Conservation (phyloP, 2,329 filamentous ascomycete species). For the Zymoseptoria pseudotritici region DNA sequence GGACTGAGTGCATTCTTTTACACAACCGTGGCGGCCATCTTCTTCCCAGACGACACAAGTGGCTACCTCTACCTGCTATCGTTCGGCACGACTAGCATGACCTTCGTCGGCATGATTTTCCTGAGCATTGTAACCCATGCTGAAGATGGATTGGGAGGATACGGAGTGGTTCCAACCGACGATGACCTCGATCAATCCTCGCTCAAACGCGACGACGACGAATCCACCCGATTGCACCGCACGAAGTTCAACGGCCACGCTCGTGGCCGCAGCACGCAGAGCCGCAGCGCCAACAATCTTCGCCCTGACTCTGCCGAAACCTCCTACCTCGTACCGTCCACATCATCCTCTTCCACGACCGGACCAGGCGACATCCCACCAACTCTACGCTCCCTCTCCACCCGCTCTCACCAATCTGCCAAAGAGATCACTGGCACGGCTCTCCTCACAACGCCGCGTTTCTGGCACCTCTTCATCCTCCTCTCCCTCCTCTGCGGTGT, state of each 20-base stretch:
- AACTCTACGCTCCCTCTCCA: not conserved
- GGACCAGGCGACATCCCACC: conserved; percentile 44
- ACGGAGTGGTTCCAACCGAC: conserved; percentile 48
- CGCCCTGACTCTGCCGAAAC: conserved; percentile 57
- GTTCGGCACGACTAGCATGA: conserved; percentile 68
- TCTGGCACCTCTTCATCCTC: conserved; percentile 84
- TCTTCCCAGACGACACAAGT: conserved; percentile 77
- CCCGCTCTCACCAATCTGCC: conserved; percentile 52
- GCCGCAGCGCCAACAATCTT: conserved; percentile 5
- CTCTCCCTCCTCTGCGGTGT: conserved; percentile 89
- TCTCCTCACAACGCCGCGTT: conserved; percentile 65
- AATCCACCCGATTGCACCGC: conserved; percentile 12
- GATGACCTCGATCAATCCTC: conserved; percentile 18
- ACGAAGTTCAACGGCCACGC: conserved; percentile 6
- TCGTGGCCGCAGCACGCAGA: conserved; percentile 1
- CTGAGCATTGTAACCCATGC: conserved; percentile 57
- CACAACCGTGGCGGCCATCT: conserved; percentile 65
- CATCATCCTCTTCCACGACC: conserved; percentile 43
- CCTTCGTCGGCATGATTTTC: conserved; percentile 75
- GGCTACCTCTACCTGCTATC: conserved; percentile 74
- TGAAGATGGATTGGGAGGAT: conserved; percentile 38
- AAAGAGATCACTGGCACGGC: conserved; percentile 85
- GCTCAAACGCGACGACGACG: conserved; percentile 11
- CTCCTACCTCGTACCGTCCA: conserved; percentile 68
- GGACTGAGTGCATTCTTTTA: conserved; percentile 96